These are phyloP conservation scores for Eucalyptus pumila DNA, from an alignment of 345 rosid genomes.

Conservation along the genomic window DNA sequence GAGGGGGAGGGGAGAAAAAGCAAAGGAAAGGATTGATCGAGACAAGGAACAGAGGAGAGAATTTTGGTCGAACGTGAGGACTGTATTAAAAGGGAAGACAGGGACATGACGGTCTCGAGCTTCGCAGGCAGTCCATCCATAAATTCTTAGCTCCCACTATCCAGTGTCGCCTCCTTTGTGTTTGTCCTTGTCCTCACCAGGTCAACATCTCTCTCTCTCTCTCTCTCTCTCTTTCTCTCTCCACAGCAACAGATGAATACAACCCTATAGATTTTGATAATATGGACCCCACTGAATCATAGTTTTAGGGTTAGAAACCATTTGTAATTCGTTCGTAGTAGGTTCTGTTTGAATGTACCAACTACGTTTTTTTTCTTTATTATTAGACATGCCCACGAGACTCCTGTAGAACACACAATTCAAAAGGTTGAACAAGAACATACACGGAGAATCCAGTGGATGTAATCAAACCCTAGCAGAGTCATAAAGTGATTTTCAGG, in stretches of 20 bases:
- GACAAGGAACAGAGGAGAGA: background rate
- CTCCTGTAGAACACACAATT: background rate
- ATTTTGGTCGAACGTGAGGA: background rate
- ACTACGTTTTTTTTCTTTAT: background rate
- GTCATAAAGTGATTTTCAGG: slow-evolving; percentile 1
- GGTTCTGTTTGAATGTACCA: background rate
- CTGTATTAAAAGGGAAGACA: background rate
- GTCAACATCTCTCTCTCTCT: background rate
- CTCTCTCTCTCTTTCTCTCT: background rate
- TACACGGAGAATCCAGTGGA: slow-evolving; percentile 29
- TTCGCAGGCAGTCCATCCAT: slow-evolving; percentile 18
- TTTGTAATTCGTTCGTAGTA: background rate
- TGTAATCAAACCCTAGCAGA: slow-evolving; percentile 9
- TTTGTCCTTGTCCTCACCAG: background rate
- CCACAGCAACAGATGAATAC: background rate
- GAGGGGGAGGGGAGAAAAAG: background rate
- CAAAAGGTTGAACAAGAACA: background rate
- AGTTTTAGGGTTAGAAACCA: background rate
- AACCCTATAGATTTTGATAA: background rate
- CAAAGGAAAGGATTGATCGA: background rate
- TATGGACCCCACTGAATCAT: background rate
- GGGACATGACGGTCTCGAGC: slow-evolving; percentile 18
- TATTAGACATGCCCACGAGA: background rate
- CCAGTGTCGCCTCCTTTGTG: slow-evolving; percentile 28
- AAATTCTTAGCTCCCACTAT: slow-evolving; percentile 29